These are phyloP conservation scores for Crucibulum laeve DNA, from an alignment of 768 basidiomycete genomes.

Conservation along the genomic window DNA sequence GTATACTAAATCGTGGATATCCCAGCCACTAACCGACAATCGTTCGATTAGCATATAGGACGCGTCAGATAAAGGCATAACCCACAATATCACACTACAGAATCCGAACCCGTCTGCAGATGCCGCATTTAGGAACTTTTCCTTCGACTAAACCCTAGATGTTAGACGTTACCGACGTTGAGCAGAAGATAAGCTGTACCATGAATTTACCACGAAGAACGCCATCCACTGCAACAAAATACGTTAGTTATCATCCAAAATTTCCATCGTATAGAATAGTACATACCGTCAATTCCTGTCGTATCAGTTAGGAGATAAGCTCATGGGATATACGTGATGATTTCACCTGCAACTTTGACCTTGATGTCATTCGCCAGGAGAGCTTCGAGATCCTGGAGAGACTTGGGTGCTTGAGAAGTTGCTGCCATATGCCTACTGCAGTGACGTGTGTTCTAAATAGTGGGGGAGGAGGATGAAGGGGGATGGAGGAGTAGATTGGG, in stretches of 20 bases:
- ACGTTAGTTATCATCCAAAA: background rate
- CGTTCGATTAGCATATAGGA: background rate
- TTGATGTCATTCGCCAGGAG: conserved; percentile 66
- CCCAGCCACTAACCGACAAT: conserved; percentile 64
- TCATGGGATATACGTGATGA: conserved; percentile 2
- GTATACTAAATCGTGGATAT: conserved; percentile 87
- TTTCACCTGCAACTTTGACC: conserved; percentile 88
- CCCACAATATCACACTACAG: conserved; percentile 89
- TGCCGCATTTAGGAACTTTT: conserved; percentile 83
- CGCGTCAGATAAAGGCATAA: conserved; percentile 9
- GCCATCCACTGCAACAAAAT: conserved; percentile 67
- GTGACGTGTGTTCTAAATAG: background rate
- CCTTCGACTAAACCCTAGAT: conserved; percentile 60
- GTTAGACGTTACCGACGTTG: conserved; percentile 5
- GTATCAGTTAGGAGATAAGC: too few relatives aligned
- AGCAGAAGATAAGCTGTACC: conserved; percentile 35
- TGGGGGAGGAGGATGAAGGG: too few relatives aligned
- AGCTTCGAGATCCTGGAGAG: conserved; percentile 51
- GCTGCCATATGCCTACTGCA: too few relatives aligned
- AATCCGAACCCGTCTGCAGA: conserved; percentile 86
- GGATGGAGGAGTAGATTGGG: too few relatives aligned
- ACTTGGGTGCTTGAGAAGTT: conserved; percentile 22
- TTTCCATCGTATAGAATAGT: background rate
- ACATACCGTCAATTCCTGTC: conserved; percentile 61
- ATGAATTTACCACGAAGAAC: conserved; percentile 93